Conservation (phyloP, 2,329 filamentous ascomycete genomes). For the Colletotrichum sp. region DNA sequence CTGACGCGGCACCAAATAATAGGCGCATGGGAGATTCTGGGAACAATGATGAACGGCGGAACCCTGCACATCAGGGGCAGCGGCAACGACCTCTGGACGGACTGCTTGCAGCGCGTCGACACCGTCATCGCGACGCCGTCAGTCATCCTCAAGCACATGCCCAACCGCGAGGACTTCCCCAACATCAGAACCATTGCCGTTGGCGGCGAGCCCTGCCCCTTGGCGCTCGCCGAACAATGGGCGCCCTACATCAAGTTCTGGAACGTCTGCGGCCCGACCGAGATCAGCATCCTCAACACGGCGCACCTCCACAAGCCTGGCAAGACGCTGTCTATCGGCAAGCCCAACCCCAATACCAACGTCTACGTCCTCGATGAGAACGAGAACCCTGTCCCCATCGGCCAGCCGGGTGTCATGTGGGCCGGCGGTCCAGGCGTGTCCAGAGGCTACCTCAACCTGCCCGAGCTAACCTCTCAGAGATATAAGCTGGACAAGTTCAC, state of each 20-base stretch:
- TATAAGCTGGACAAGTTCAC: conserved; percentile 58
- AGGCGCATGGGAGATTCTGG: conserved; percentile 68
- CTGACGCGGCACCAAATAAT: not conserved
- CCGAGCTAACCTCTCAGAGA: conserved; percentile 52
- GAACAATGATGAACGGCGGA: conserved; percentile 27
- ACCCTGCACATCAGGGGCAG: conserved; percentile 25
- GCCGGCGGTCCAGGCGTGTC: conserved; percentile 61
- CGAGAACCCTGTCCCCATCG: conserved; percentile 48
- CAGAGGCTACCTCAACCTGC: conserved; percentile 59
- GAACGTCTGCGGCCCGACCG: conserved; percentile 66
- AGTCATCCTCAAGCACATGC: conserved; percentile 24
- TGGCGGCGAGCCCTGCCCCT: conserved; percentile 22
- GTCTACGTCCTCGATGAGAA: conserved; percentile 57
- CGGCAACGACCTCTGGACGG: conserved; percentile 21
- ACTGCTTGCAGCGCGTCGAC: conserved; percentile 22
- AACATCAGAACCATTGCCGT: conserved; percentile 22
- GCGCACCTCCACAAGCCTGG: conserved; percentile 33
- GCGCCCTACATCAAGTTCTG: conserved; percentile 51
- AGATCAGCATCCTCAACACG: conserved; percentile 65
- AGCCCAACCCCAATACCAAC: conserved; percentile 60
- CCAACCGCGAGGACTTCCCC: conserved; percentile 17
- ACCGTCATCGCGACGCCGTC: conserved; percentile 24
- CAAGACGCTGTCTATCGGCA: conserved; percentile 55
- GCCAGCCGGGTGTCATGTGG: conserved; percentile 59
- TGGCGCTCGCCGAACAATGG: conserved; percentile 59